Base-by-base conservation (phyloP, 495 filamentous ascomycete genomes). In the Cryomyces minteri region DNA sequence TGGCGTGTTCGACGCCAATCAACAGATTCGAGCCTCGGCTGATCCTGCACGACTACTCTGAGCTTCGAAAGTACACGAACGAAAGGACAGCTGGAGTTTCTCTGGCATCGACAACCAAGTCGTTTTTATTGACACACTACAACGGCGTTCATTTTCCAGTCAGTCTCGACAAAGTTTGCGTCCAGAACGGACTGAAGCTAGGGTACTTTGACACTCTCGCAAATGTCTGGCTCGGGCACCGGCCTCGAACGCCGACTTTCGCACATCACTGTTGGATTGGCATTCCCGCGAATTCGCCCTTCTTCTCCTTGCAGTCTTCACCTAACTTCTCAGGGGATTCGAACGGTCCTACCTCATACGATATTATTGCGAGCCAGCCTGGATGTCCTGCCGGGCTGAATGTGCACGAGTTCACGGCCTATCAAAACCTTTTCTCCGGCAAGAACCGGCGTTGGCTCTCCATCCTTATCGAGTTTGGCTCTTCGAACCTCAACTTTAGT, bases 401-500 rank as follows among this genome's bases (percentile, higher is more conserved):
- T 29, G 43, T 65, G 1, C 65, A 68, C 47, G 71, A 75, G 43
- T 77, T 68, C 39, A 62, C 62, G 44, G 56, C 69, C 4, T 73
- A 62, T 50, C 71, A 74, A 48, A 58, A 53, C 4, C 52, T 78
- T 4, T 40, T 66, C 1, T 59, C 62, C 5, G 71, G 72, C 0
- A 62, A 54, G 7, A 41, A 48, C 11, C 54, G 66, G 0, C 64
- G 70, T 5, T 77, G 71, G 73, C 55, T 61, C 0, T 56, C 61
- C 5, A 58, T 77, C 5, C 46, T 74, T 1, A 50, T 64, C 1
- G 73, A 77, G 49, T 57, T 77, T 34, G 67, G 62, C 0, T 68
- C 71, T 0, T 61, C 64, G 0, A 74, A 73, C 43, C 40, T 76
- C 7, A 75, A 74, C 39, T 70, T 76, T 36, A 65, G 66, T 41